Conservation (phyloP, 164 flowering plant genomes). For the Vitis riparia region DNA sequence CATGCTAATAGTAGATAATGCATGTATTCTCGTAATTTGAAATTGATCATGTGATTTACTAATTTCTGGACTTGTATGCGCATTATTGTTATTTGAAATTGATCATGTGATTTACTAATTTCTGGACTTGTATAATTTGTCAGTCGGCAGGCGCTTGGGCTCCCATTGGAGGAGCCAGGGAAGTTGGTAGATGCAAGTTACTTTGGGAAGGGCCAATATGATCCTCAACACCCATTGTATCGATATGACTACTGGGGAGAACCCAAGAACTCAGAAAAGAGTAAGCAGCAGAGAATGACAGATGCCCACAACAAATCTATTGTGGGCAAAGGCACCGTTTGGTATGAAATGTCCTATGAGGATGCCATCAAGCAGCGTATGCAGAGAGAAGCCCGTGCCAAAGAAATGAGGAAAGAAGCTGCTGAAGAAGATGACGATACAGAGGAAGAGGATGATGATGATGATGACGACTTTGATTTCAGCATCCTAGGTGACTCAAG, state of each 20-base stretch:
- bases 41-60: background rate
- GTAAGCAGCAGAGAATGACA: conserved; percentile 62
- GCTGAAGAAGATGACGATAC: conserved; percentile 28
- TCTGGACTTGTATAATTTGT: conserved; percentile 1
- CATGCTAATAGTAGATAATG: too few relatives aligned
- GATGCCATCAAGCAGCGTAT: conserved; percentile 63
- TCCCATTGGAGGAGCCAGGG: conserved; percentile 93
- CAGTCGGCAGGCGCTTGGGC: conserved; percentile 85
- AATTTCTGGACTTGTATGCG: background rate
- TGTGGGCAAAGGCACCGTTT: conserved; percentile 75
- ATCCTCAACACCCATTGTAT: conserved; percentile 72
- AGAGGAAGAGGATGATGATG: conserved; percentile 42
- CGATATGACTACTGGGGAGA: conserved; percentile 98
- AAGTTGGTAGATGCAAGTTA: conserved; percentile 59
- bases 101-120: background rate
- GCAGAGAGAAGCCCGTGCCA: conserved; percentile 52
- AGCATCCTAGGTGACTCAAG: conserved; percentile 45
- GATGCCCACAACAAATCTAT: conserved; percentile 79
- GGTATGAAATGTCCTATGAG: conserved; percentile 88
- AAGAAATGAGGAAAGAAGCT: conserved; percentile 19
- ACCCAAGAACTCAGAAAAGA: conserved; percentile 89
- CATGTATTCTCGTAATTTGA: background rate
- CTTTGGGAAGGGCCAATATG: conserved; percentile 75
- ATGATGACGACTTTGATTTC: conserved; percentile 58
- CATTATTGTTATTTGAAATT: too few relatives aligned